phyloP scores from a whole-genome alignment of 2,329 filamentous ascomycete species.

The Leptographium galeiforme region DNA sequence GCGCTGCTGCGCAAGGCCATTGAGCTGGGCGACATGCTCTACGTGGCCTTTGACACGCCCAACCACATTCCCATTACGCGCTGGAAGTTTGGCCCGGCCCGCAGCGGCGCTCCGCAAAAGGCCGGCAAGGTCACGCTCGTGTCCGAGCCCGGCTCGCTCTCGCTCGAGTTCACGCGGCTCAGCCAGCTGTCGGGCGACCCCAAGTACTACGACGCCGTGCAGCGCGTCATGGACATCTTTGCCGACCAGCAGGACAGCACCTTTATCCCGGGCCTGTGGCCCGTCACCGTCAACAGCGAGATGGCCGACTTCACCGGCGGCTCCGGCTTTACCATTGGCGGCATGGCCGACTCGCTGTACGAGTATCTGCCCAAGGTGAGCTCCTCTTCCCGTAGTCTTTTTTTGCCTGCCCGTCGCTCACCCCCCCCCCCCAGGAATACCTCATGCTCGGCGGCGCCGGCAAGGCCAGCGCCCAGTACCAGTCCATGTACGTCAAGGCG shows the following conservation, averaged over 20 bases:
- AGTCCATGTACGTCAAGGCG: constrained; percentile 48
- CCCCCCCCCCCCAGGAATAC: constrained; percentile 1
- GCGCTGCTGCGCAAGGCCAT: constrained; percentile 34
- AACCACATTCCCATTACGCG: constrained; percentile 36
- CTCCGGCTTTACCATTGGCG: constrained; percentile 29
- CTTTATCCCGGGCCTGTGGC: constrained; percentile 60
- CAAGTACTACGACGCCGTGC: constrained; percentile 65
- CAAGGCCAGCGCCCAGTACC: constrained; percentile 43
- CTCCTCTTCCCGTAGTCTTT: too few species aligned
- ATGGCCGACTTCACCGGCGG: constrained; percentile 30
- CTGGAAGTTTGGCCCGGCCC: constrained; percentile 25
- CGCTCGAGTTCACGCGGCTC: constrained; percentile 61
- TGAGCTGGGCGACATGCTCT: constrained; percentile 40
- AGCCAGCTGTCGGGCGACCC: constrained; percentile 58
- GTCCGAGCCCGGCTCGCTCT: constrained; percentile 48
- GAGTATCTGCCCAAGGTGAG: constrained; percentile 50
- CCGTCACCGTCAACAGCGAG: constrained; percentile 47
- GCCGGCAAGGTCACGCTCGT: constrained; percentile 24
- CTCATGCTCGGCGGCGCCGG: constrained; percentile 50
- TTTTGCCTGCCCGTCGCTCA: too few species aligned
- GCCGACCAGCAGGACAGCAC: constrained; percentile 52
- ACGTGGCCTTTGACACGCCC: constrained; percentile 39
- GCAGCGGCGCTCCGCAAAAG: constrained; percentile 14
- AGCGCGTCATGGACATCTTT: constrained; percentile 58
- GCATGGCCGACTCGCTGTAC: constrained; percentile 36